A percentile compares a stretch with the other conserved stretches of the same genome.
Conservation (phyloP, 805 yeast species). For the Spathaspora passalidarum region DNA sequence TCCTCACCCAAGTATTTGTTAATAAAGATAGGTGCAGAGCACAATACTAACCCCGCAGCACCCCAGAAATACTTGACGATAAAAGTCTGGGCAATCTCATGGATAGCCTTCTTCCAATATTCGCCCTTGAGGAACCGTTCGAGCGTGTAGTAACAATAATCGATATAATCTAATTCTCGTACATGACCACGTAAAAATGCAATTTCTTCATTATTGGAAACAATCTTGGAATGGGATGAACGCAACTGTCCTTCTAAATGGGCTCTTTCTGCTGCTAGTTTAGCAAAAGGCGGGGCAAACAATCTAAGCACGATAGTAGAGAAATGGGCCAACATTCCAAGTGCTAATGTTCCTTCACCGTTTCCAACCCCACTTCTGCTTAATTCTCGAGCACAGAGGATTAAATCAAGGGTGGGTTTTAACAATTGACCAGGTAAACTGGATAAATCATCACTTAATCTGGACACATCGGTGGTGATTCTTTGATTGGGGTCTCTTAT, state of each 20-base stretch:
- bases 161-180: slow-evolving; percentile 74
- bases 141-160: slow-evolving; percentile 75
- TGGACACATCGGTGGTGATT: slow-evolving; percentile 74
- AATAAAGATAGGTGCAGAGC: slow-evolving; percentile 85
- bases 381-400: slow-evolving; percentile 77
- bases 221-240: slow-evolving; percentile 76
- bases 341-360: slow-evolving; percentile 73
- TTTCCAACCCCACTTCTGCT: slow-evolving; percentile 62
- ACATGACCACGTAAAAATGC: slow-evolving; percentile 81
- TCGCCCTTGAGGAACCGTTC: slow-evolving; percentile 76
- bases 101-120: slow-evolving; percentile 70
- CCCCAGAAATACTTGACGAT: slow-evolving; percentile 94
- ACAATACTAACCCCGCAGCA: slow-evolving; percentile 84
- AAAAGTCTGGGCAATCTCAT: slow-evolving; percentile 83
- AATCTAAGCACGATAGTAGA: slow-evolving; percentile 72
- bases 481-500: slow-evolving; percentile 80
- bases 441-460: slow-evolving; percentile 69
- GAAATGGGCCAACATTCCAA: slow-evolving; percentile 77
- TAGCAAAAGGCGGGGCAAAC: slow-evolving; percentile 89
- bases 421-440: slow-evolving; percentile 77
- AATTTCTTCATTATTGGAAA: slow-evolving; percentile 78
- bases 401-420: slow-evolving; percentile 77
- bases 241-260: slow-evolving; percentile 82
- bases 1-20: slow-evolving; percentile 47
- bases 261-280: slow-evolving; percentile 70